These are phyloP conservation scores for Pachyrhizus erosus DNA, from an alignment of 306 rosid species.

Conservation along the genomic window DNA sequence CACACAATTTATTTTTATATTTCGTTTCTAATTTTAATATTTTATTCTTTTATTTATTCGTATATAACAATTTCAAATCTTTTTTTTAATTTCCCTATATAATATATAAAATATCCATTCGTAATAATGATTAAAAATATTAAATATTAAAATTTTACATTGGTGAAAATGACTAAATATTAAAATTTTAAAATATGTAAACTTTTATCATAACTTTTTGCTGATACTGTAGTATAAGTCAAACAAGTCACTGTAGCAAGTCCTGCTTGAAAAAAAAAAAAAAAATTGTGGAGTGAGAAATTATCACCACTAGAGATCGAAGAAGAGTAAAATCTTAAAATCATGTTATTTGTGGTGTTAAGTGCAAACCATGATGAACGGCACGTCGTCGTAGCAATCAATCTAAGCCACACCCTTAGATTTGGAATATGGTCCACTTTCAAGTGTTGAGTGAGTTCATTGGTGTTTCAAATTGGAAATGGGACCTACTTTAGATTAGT, in stretches of 20 bases:
- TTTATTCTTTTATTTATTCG: too few relatives aligned
- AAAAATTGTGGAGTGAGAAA: not conserved
- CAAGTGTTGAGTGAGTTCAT: not conserved
- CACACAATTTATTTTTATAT: too few relatives aligned
- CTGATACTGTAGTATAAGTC: not conserved
- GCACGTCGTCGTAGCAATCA: not conserved
- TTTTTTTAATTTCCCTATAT: too few relatives aligned
- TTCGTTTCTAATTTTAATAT: too few relatives aligned
- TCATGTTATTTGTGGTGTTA: slow-evolving; percentile 6
- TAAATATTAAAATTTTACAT: too few relatives aligned
- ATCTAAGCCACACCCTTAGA: slow-evolving; percentile 28
- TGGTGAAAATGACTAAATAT: too few relatives aligned
- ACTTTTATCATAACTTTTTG: not conserved
- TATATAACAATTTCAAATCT: too few relatives aligned
- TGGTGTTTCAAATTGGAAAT: not conserved
- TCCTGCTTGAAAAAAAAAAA: not conserved
- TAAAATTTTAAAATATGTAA: too few relatives aligned
- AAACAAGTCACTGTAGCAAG: not conserved
- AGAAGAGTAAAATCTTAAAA: not conserved
- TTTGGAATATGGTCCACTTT: slow-evolving; percentile 3
- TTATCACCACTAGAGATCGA: not conserved
- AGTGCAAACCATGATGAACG: not conserved
- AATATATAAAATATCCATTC: too few relatives aligned
- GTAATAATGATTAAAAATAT: too few relatives aligned
- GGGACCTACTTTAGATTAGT: slow-evolving; percentile 28